Conservation (phyloP, 208 protist species). For the Leptomonas pyrrhocoris region DNA sequence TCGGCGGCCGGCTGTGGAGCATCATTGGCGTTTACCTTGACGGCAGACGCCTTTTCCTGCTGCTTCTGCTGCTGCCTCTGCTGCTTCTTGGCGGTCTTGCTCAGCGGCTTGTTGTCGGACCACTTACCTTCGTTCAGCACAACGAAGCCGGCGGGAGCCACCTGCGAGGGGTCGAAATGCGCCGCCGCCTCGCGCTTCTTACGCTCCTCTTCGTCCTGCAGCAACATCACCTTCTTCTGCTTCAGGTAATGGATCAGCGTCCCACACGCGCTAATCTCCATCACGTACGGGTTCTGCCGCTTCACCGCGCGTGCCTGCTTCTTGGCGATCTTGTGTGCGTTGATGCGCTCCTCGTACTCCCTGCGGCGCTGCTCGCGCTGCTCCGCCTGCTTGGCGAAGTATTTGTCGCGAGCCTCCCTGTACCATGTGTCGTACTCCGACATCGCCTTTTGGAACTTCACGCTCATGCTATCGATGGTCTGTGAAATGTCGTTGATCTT, state of each 20-base stretch:
- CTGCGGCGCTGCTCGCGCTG: constrained; percentile 58
- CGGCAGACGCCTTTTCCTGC: constrained; percentile 14
- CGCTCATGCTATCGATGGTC: constrained; percentile 54
- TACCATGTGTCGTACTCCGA: constrained; percentile 70
- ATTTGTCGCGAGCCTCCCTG: constrained; percentile 60
- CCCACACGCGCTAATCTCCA: constrained; percentile 61
- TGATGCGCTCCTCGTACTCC: constrained; percentile 50
- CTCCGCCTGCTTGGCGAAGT: constrained; percentile 63
- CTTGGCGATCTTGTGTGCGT: constrained; percentile 58
- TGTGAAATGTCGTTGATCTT: constrained; percentile 49
- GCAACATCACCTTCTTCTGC: constrained; percentile 69
- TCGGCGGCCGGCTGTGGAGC: not conserved
- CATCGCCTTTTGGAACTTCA: constrained; percentile 41
- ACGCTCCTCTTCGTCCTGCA: constrained; percentile 62
- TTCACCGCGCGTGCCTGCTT: constrained; percentile 55
- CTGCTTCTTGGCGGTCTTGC: constrained; percentile 44
- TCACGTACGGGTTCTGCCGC: constrained; percentile 66
- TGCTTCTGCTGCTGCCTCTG: constrained; percentile 32
- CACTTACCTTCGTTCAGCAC: constrained; percentile 78
- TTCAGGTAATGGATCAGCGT: constrained; percentile 66
- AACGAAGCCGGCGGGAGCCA: constrained; percentile 61
- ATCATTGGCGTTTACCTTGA: not conserved
- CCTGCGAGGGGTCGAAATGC: constrained; percentile 64
- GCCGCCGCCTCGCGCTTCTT: constrained; percentile 51
- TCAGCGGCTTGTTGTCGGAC: constrained; percentile 22